Conservation (phyloP, 768 basidiomycete genomes). For the Tricholoma matsutake region DNA sequence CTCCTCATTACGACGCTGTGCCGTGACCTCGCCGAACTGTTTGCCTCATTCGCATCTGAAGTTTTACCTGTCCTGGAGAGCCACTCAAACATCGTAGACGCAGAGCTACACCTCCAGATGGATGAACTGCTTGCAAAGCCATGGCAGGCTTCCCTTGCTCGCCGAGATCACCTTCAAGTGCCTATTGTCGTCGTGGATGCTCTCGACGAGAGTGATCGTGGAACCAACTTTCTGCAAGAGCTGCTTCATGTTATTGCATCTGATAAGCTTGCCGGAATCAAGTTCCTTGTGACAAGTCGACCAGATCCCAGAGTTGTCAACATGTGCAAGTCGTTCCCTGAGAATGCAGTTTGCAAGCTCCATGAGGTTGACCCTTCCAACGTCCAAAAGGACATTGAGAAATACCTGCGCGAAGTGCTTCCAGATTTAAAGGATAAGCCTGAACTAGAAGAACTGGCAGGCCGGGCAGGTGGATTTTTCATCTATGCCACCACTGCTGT, state of each 20-base stretch:
- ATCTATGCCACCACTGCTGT: neutral
- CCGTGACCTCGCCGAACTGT: neutral
- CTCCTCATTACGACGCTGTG: neutral
- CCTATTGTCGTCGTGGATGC: neutral
- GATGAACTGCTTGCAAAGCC: neutral
- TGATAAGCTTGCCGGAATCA: neutral
- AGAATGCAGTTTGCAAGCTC: neutral
- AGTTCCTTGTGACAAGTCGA: neutral
- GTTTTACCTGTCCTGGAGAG: neutral
- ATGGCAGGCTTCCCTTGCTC: neutral
- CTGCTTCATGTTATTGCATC: neutral
- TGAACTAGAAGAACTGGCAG: neutral
- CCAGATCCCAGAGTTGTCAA: neutral
- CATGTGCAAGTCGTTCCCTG: neutral
- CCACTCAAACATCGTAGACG: neutral
- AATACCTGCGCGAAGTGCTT: neutral
- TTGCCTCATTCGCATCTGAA: neutral
- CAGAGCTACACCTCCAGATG: neutral
- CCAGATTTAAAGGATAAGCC: neutral
- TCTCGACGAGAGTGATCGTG: slow-evolving; percentile 2
- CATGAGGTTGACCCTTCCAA: neutral
- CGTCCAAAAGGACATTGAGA: neutral
- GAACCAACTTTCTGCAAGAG: neutral
- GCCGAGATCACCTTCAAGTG: neutral
- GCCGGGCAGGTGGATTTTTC: neutral